These are phyloP conservation scores for Corynespora cassiicola DNA, from an alignment of 2,329 filamentous ascomycete species.

Conservation along the genomic window DNA sequence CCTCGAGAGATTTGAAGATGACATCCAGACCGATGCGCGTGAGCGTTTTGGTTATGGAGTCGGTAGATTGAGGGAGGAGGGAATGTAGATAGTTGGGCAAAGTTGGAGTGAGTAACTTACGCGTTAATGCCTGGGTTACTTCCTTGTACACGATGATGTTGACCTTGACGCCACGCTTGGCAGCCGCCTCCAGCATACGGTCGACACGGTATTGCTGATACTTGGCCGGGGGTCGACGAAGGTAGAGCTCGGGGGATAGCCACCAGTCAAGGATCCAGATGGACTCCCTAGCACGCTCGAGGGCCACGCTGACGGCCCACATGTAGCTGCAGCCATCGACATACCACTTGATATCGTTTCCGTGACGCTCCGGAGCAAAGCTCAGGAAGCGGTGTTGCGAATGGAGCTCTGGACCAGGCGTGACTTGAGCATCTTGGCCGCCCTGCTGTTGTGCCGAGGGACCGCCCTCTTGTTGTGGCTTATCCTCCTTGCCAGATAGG, in stretches of 20 bases:
- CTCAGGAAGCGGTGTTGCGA: slow-evolving; percentile 60
- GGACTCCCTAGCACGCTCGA: slow-evolving; percentile 77
- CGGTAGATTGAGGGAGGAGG: slow-evolving; percentile 48
- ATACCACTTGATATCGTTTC: slow-evolving; percentile 83
- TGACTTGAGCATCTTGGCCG: slow-evolving; percentile 14
- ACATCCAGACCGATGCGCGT: slow-evolving; percentile 50
- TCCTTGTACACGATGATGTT: slow-evolving; percentile 94
- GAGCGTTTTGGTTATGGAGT: slow-evolving; percentile 48
- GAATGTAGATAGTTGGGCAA: slow-evolving; percentile 53
- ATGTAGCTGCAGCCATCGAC: slow-evolving; percentile 77
- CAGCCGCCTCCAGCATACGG: slow-evolving; percentile 80
- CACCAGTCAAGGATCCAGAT: slow-evolving; percentile 92
- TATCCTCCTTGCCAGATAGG: slow-evolving; percentile 53
- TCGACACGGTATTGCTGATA: slow-evolving; percentile 87
- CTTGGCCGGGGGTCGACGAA: slow-evolving; percentile 79
- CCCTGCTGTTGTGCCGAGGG: slow-evolving; percentile 23
- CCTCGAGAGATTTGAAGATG: slow-evolving; percentile 53
- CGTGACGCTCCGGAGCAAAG: slow-evolving; percentile 76
- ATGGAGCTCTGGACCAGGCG: slow-evolving; percentile 48
- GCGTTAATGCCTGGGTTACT: slow-evolving; percentile 74
- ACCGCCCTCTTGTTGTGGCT: slow-evolving; percentile 42
- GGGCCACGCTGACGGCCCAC: slow-evolving; percentile 80
- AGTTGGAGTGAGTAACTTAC: slow-evolving; percentile 63
- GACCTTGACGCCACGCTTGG: slow-evolving; percentile 82
- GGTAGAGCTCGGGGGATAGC: slow-evolving; percentile 86